phyloP scores from a whole-genome alignment of 495 filamentous ascomycete species.

The Stereocaulon alpinum region DNA sequence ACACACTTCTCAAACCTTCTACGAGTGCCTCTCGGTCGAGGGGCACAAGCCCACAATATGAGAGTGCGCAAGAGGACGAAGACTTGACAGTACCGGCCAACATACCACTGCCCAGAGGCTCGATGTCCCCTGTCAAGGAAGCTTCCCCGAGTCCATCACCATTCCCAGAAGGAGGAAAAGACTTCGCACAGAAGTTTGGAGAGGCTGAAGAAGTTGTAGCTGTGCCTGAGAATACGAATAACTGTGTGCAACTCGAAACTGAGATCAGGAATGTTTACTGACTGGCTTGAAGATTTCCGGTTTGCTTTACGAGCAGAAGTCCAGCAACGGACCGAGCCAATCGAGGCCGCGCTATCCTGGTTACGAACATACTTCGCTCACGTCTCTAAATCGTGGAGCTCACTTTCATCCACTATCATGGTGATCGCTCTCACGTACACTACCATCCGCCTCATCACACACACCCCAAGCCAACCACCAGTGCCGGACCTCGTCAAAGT shows the following conservation, averaged over 20 bases:
- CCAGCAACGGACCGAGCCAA: constrained; percentile 73
- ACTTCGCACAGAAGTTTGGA: constrained; percentile 18
- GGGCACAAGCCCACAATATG: constrained; percentile 45
- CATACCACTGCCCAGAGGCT: constrained; percentile 43
- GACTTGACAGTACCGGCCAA: constrained; percentile 49
- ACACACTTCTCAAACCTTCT: constrained; percentile 34
- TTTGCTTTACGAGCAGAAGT: constrained; percentile 79
- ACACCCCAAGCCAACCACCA: constrained; percentile 53
- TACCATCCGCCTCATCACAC: constrained; percentile 53
- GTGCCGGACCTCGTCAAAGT: constrained; percentile 86
- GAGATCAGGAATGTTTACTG: constrained; percentile 3
- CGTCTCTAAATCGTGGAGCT: constrained; percentile 55
- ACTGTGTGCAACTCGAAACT: constrained; percentile 35
- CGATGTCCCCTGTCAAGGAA: constrained; percentile 43
- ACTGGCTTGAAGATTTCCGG: constrained; percentile 58
- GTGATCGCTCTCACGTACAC: constrained; percentile 48
- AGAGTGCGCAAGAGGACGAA: constrained; percentile 32
- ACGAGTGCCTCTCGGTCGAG: constrained; percentile 42
- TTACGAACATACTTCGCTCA: constrained; percentile 45
- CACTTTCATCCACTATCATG: constrained; percentile 45
- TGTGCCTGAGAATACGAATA: constrained; percentile 38
- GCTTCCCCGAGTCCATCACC: constrained; percentile 42
- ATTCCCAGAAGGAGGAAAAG: constrained; percentile 18
- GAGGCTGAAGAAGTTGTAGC: constrained; percentile 28
- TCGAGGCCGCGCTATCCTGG: constrained; percentile 60